Evolutionary conservation across 1,284 basidiomycete species (phyloP).

Genomic region (Moniliophthora roreri): DNA sequence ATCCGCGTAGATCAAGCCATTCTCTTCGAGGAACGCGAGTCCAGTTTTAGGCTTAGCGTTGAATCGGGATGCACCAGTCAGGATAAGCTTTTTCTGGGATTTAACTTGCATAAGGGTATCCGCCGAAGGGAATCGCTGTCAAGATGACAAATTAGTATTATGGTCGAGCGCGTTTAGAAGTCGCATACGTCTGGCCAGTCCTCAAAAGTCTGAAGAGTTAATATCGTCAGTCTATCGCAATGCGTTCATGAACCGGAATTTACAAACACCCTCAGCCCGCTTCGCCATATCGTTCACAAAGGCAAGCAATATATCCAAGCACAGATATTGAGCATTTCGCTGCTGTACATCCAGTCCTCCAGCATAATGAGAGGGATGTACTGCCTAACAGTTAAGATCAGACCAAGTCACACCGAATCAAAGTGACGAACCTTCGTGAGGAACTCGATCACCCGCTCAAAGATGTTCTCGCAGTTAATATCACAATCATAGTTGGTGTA

Average conservation of each 20-base stretch:
- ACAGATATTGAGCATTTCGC: conserved; percentile 82
- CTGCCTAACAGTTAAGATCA: conserved; percentile 49
- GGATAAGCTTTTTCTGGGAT: conserved; percentile 83
- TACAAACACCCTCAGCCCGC: conserved; percentile 69
- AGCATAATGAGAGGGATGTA: conserved; percentile 66
- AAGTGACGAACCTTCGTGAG: conserved; percentile 66
- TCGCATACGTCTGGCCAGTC: conserved; percentile 61
- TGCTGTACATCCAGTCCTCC: conserved; percentile 71
- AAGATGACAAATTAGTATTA: conserved; percentile 11
- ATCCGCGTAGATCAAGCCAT: conserved; percentile 79
- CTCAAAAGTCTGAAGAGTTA: conserved; percentile 34
- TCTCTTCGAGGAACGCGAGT: conserved; percentile 87
- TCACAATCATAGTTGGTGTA: conserved; percentile 98
- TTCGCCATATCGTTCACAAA: conserved; percentile 90
- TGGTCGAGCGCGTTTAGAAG: neutral
- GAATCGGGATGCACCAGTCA: conserved; percentile 86
- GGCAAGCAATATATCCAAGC: conserved; percentile 85
- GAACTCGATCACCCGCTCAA: conserved; percentile 90
- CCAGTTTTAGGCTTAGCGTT: conserved; percentile 96
- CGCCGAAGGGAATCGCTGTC: conserved; percentile 51
- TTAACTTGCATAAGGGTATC: conserved; percentile 73
- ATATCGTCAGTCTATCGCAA: conserved; percentile 7
- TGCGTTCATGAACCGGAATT: conserved; percentile 5
- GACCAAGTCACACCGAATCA: neutral
- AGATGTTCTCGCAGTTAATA: conserved; percentile 94